A percentile compares a stretch with the other conserved stretches of the same genome.
Evolutionary conservation across 129 eudicot species (phyloP).

Genomic region (Heracleum sosnowskyi): DNA sequence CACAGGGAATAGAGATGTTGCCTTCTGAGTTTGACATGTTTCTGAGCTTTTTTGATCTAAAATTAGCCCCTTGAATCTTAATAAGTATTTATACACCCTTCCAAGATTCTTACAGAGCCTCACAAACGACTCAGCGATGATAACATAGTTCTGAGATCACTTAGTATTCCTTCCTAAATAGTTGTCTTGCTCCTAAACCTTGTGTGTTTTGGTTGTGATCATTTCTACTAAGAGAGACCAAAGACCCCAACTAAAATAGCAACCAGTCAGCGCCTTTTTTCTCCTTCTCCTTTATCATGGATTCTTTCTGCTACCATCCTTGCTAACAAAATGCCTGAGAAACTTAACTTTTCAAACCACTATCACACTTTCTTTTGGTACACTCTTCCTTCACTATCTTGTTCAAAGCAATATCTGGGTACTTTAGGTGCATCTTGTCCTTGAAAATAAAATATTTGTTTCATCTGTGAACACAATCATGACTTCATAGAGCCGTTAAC

Average conservation of each 20-base stretch:
- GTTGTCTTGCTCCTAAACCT: background rate
- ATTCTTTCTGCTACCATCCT: background rate
- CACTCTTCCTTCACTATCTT: background rate
- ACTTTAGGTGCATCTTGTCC: background rate
- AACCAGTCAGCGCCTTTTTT: no score
- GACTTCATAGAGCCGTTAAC: background rate
- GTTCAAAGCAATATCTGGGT: background rate
- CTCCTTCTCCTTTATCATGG: background rate
- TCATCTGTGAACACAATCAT: no score
- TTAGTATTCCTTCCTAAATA: background rate
- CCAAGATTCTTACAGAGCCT: background rate
- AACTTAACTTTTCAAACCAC: background rate
- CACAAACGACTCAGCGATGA: background rate
- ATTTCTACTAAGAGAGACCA: background rate
- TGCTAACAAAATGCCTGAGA: background rate
- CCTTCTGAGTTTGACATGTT: background rate
- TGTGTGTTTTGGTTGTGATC: background rate
- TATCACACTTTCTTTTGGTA: background rate
- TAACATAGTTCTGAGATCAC: background rate
- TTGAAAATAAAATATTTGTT: no score
- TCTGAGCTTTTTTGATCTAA: background rate
- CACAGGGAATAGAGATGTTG: background rate
- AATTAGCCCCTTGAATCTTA: background rate
- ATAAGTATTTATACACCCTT: background rate
- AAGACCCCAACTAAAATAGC: background rate